A percentile compares a stretch with the other conserved stretches of the same genome.
phyloP scores from a whole-genome alignment of 306 rosid species.

The Quercus mongolica region DNA sequence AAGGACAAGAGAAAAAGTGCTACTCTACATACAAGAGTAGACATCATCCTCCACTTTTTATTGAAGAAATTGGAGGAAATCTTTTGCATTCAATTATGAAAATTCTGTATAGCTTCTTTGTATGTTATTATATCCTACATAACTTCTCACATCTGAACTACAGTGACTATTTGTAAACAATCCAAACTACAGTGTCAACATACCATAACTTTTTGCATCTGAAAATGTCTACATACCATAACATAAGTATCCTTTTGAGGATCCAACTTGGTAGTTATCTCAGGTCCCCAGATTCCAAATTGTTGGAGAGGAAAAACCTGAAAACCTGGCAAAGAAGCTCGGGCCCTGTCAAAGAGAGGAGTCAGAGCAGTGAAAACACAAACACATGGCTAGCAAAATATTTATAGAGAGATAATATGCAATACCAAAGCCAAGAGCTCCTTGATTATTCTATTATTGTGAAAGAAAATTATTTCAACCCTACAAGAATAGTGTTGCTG shows the following conservation, averaged over 20 bases:
- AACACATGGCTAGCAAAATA: conserved; percentile 15
- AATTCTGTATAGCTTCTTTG: background rate
- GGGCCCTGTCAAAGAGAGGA: conserved; percentile 50
- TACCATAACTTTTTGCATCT: background rate
- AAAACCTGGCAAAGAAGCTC: conserved; percentile 84
- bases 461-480: background rate
- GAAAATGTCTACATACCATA: conserved; percentile 45
- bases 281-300: conserved; percentile 96
- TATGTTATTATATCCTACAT: background rate
- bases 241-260: conserved; percentile 80
- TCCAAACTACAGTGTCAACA: no score
- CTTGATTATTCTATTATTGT: background rate
- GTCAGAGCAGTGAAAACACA: conserved; percentile 11
- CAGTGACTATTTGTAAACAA: no score
- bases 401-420: background rate
- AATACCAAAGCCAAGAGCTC: background rate
- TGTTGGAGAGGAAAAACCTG: conserved; percentile 81
- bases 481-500: background rate
- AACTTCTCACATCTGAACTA: background rate
- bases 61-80: no score
- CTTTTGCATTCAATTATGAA: background rate
- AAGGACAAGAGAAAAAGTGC: background rate
- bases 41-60: background rate
- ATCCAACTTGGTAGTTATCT: conserved; percentile 58
- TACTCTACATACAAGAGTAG: background rate